Conservation (phyloP, 306 rosid genomes). For the Sechiopsis laciniata region DNA sequence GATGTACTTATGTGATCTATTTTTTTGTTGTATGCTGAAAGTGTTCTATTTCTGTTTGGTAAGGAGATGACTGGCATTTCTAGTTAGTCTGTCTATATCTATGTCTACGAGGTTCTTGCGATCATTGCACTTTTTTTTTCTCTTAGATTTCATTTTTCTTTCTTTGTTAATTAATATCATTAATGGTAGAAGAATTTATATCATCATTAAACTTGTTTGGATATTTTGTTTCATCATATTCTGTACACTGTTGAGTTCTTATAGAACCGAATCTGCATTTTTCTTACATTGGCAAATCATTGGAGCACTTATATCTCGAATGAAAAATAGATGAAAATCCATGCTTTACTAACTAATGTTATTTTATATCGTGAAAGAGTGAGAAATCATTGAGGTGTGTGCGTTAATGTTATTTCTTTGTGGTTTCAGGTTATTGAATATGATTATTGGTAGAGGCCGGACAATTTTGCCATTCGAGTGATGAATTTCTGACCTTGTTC, state of each 20-base stretch:
- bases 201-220: background rate
- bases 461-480: slow-evolving; percentile 42
- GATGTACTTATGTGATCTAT: no score
- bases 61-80: background rate
- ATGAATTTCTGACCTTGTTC: slow-evolving; percentile 55
- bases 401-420: slow-evolving; percentile 35
- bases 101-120: background rate
- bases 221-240: background rate
- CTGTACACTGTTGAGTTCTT: background rate
- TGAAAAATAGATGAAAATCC: background rate
- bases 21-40: background rate
- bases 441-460: slow-evolving; percentile 28
- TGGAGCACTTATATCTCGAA: background rate
- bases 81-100: background rate
- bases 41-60: background rate
- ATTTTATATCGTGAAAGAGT: background rate
- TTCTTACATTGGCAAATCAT: background rate
- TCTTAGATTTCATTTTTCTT: no score
- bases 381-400: slow-evolving; percentile 8
- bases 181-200: background rate
- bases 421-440: slow-evolving; percentile 51
- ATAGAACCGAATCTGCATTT: background rate
- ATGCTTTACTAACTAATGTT: background rate
- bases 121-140: background rate
- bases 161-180: background rate